Evolutionary conservation across 1,139 yeast species (phyloP).

Genomic region (Sugiyamaella castrensis): DNA sequence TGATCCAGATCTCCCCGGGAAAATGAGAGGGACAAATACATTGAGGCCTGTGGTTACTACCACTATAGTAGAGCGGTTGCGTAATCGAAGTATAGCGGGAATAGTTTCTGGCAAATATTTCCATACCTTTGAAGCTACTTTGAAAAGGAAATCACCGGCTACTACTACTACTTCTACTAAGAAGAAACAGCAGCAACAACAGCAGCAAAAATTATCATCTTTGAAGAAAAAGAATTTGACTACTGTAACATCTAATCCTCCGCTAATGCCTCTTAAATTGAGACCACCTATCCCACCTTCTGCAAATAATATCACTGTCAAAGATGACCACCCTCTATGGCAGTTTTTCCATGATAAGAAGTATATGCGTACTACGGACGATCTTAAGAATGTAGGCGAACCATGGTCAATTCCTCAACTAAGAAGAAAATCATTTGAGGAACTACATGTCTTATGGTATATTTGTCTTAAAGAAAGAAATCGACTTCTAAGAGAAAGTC

Average conservation of each 20-base stretch:
- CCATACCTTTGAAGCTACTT: background rate
- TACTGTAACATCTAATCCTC: constrained; percentile 4
- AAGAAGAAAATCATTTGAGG: constrained; percentile 88
- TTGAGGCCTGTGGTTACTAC: no score
- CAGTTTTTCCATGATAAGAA: constrained; percentile 69
- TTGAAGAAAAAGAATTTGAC: no score
- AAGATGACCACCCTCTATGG: constrained; percentile 93
- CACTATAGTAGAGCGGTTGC: no score
- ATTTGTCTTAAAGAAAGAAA: constrained; percentile 80
- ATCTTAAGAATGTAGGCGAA: constrained; percentile 60
- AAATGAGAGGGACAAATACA: no score
- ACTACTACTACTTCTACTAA: no score
- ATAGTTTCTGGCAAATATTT: background rate
- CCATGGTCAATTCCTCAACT: constrained; percentile 88
- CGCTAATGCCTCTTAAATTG: constrained; percentile 42
- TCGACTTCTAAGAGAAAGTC: constrained; percentile 69
- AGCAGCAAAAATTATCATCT: no score
- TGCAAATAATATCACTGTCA: constrained; percentile 63
- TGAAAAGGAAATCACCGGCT: no score
- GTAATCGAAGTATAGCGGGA: no score
- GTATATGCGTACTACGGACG: constrained; percentile 58
- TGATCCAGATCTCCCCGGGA: no score
- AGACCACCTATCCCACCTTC: constrained; percentile 88
- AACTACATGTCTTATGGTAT: constrained; percentile 89
- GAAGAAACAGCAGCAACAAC: no score